Percentiles rank a stretch among this genome's conserved stretches.
phyloP scores from a whole-genome alignment of 305 asterid genomes.

The Stenogyne calaminthoides region DNA sequence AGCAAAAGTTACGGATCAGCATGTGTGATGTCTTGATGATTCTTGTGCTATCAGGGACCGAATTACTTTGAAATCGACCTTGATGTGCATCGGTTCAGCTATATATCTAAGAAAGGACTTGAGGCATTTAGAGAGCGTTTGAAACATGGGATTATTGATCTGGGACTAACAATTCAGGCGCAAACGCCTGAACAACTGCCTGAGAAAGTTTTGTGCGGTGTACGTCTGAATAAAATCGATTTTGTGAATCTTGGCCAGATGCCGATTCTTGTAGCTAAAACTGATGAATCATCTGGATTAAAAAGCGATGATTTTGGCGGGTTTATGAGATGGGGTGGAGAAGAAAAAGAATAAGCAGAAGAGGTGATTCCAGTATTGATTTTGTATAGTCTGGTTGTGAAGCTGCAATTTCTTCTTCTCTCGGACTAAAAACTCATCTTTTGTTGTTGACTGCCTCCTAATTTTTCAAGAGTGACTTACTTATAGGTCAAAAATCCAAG shows the following conservation, averaged over 20 bases:
- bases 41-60: conserved; percentile 56
- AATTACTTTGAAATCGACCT: conserved; percentile 88
- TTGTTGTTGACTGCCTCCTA: conserved; percentile 21
- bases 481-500: no score
- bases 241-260: conserved; percentile 67
- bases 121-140: conserved; percentile 71
- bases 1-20: background rate
- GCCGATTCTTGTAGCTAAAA: conserved; percentile 51
- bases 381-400: background rate
- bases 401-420: background rate
- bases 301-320: conserved; percentile 18
- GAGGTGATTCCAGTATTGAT: conserved; percentile 16
- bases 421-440: background rate
- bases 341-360: conserved; percentile 16
- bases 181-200: conserved; percentile 80
- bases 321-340: conserved; percentile 7
- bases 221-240: conserved; percentile 69
- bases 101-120: conserved; percentile 87
- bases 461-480: no score
- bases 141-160: conserved; percentile 77
- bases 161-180: conserved; percentile 95
- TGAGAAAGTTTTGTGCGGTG: conserved; percentile 80
- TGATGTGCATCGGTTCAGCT: conserved; percentile 96
- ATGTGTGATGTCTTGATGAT: background rate
- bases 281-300: conserved; percentile 27